Evolutionary conservation across 148 eudicot genomes (phyloP), one percentile per base, ranked within the genome.

Genomic region (Heliamphora exappendiculata): DNA sequence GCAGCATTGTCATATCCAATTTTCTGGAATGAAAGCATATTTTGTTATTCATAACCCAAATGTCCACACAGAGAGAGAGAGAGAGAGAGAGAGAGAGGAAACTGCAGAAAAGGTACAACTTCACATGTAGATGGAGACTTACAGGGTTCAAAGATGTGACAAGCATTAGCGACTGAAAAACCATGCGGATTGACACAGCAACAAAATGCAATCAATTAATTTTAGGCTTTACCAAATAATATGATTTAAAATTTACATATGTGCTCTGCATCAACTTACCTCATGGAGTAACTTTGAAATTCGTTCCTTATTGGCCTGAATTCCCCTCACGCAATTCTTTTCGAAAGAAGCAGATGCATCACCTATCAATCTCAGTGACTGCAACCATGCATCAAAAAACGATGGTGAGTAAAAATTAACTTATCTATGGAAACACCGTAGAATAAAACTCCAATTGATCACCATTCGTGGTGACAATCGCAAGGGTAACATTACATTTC

Each of bases 1-100:
- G 98, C 98, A 78, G 98, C 98, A 62, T 91, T 93, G 88, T 93
- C 98, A 57, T 91, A 93, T n/a, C 98, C 98, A 75, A 93, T 93
- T 93, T 91, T 91, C 98, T 91, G 78, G 5, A 72, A 75, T 47
- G 67, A 64, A 80, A 55, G 73, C 24, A 45, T 7, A 14, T 28
- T 58, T 78, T 59, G 74, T 70, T 31, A 78, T 12, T 47, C 39
- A 70, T 47, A 57, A 75, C 42, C 24, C 5, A 58, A 36, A 49
- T 57, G 17, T 33, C 9, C 41, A 2, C 42, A 8, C 20, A 39
- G 7, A 74, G 2, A 17, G 3, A 12, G 0, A 8, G 13, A 12
- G 10, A 4, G 41, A 9, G 50, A 69, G 12, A 49, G 42, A 34
- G n/a, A 28, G 8, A 39, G 54, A 34, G 41, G 59, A 53, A 45